Percentiles rank a stretch among this genome's conserved stretches.
phyloP scores from a whole-genome alignment of 331 rosid genomes.

The Prunus yedoensis region DNA sequence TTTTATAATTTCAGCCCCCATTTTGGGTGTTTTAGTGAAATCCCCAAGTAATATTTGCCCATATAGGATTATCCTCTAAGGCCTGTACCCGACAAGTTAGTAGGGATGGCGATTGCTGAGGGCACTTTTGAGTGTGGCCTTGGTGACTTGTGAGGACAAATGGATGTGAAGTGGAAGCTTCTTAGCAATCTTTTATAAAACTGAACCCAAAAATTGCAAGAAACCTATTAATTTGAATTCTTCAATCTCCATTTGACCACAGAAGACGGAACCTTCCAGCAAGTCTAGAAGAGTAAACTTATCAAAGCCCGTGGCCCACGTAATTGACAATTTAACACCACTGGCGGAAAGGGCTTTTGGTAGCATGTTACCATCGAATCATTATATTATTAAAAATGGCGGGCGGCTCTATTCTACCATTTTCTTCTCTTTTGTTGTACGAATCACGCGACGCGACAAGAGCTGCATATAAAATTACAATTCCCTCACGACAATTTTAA shows the following conservation, averaged over 20 bases:
- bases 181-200: not conserved
- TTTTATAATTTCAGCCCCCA: too few species aligned
- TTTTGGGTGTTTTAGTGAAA: too few species aligned
- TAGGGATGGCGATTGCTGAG: not conserved
- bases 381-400: too few species aligned
- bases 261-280: not conserved
- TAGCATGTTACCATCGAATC: not conserved
- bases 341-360: not conserved
- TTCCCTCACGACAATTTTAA: too few species aligned
- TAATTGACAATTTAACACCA: not conserved
- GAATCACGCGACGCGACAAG: too few species aligned
- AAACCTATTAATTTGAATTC: not conserved
- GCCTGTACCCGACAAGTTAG: too few species aligned
- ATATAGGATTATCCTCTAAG: too few species aligned
- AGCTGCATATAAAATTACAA: too few species aligned
- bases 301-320: not conserved
- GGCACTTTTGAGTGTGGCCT: not conserved
- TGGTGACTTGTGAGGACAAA: not conserved
- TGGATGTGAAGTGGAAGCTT: not conserved
- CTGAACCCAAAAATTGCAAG: not conserved
- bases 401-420: too few species aligned
- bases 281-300: not conserved
- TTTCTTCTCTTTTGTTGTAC: too few species aligned
- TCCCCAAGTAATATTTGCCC: too few species aligned
- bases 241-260: too few species aligned